A percentile compares a stretch with the other conserved stretches of the same genome.
Conservation (phyloP, 1,284 basidiomycete genomes). For the Tilletia horrida region DNA sequence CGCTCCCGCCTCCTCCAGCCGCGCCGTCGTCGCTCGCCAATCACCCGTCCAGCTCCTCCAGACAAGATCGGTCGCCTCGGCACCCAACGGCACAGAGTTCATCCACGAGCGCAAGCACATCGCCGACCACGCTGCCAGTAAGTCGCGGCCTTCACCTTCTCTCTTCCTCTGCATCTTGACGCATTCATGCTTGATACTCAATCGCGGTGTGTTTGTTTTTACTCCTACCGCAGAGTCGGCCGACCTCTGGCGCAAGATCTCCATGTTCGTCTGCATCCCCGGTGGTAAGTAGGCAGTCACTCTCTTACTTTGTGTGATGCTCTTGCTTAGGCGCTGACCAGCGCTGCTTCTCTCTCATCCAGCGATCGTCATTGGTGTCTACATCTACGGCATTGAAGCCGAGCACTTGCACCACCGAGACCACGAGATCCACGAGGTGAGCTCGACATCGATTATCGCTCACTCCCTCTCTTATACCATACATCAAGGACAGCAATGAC, state of each 20-base stretch:
- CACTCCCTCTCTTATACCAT: background rate
- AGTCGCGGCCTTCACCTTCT: conserved; percentile 20
- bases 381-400: conserved; percentile 51
- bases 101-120: conserved; percentile 37
- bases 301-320: background rate
- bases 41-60: background rate
- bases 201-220: background rate
- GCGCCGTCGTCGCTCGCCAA: background rate
- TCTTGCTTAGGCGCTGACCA: background rate
- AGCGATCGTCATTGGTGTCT: conserved; percentile 45
- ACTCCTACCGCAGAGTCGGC: conserved; percentile 35
- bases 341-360: background rate
- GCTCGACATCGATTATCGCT: background rate
- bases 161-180: background rate
- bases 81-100: conserved; percentile 36
- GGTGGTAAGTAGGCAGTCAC: conserved; percentile 29
- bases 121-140: conserved; percentile 47
- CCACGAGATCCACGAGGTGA: conserved; percentile 43
- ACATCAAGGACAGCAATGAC: too few species aligned
- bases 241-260: conserved; percentile 48
- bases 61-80: background rate
- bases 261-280: conserved; percentile 45
- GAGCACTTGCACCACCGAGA: conserved; percentile 45
- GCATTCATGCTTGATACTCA: background rate
- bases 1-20: background rate